Conservation (phyloP, 2,329 filamentous ascomycete genomes). For the Pseudogymnoascus sp. region DNA sequence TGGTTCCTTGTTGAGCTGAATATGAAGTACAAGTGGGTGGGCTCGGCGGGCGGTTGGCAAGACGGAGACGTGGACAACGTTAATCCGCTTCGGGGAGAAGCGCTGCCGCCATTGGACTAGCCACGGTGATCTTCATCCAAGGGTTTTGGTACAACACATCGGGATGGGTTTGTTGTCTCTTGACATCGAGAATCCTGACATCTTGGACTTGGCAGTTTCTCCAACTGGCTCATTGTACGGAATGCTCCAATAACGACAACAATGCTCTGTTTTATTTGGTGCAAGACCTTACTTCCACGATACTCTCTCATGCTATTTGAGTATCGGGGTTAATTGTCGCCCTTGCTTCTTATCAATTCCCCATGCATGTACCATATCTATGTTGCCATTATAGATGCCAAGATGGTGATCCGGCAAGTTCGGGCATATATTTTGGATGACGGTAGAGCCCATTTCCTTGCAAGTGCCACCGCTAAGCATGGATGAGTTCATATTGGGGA, state of each 20-base stretch:
- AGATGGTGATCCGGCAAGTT: constrained; percentile 3
- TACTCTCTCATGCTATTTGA: background rate
- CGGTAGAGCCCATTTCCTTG: background rate
- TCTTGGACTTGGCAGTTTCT: background rate
- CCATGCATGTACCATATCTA: background rate
- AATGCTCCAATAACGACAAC: background rate
- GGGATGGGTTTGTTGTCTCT: background rate
- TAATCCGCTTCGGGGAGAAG: background rate
- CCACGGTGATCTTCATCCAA: background rate
- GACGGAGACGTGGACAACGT: background rate
- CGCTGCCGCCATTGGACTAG: background rate
- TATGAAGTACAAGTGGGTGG: background rate
- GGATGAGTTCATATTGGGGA: background rate
- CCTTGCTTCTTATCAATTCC: background rate
- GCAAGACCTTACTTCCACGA: background rate
- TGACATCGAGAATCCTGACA: background rate
- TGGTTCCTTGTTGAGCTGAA: background rate
- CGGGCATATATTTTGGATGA: constrained; percentile 1
- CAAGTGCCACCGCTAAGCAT: background rate
- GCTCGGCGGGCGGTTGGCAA: background rate
- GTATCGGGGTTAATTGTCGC: background rate
- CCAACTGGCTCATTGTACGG: background rate
- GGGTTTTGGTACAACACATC: background rate
- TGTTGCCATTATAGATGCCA: background rate
- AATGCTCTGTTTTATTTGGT: background rate